Evolutionary conservation across 805 yeast genomes (phyloP).

Genomic region (Candida schatavii): DNA sequence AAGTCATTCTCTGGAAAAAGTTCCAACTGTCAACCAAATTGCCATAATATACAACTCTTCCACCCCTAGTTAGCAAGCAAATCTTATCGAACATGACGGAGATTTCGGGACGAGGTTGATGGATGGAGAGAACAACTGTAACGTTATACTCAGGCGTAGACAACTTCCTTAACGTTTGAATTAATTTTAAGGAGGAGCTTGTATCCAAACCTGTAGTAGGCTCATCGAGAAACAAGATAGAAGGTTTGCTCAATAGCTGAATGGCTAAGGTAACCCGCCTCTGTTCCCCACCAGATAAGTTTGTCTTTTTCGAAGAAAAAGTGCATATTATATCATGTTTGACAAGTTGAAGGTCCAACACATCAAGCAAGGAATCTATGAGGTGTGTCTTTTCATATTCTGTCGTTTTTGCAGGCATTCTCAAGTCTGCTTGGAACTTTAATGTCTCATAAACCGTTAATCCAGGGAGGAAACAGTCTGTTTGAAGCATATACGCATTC

Average conservation of each 20-base stretch:
- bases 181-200: constrained; percentile 63
- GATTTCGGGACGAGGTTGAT: constrained; percentile 82
- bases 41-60: constrained; percentile 47
- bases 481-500: constrained; percentile 70
- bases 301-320: constrained; percentile 48
- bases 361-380: constrained; percentile 58
- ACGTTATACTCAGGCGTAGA: constrained; percentile 53
- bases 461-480: constrained; percentile 68
- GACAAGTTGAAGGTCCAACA: constrained; percentile 65
- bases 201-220: constrained; percentile 90
- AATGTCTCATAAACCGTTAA: constrained; percentile 72
- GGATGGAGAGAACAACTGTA: constrained; percentile 73
- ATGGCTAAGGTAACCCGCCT: constrained; percentile 75
- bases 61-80: constrained; percentile 61
- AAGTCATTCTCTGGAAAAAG: constrained; percentile 42
- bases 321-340: constrained; percentile 55
- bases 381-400: constrained; percentile 43
- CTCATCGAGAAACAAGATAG: constrained; percentile 75
- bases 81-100: constrained; percentile 64
- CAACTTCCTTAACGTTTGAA: constrained; percentile 54
- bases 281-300: constrained; percentile 83
- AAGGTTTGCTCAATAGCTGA: constrained; percentile 73
- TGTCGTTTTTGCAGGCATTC: constrained; percentile 50
- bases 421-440: constrained; percentile 65
- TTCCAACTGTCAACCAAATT: constrained; percentile 40